Percentiles rank a stretch among this genome's conserved stretches.
These are phyloP conservation scores for Vaccinium corymbosum DNA, from an alignment of 148 eudicot genomes.

Conservation along the genomic window DNA sequence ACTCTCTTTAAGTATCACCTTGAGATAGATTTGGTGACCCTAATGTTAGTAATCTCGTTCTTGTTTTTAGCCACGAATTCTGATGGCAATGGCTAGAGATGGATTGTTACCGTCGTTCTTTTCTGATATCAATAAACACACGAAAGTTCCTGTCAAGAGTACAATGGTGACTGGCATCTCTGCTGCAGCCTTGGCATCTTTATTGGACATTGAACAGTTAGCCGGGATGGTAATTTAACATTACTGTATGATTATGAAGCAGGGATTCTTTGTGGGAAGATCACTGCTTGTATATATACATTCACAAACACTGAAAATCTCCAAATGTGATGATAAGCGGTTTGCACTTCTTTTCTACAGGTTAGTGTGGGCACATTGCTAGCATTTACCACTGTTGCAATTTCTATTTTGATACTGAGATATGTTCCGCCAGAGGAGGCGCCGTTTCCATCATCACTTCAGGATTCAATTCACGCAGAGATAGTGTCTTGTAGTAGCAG, in stretches of 20 bases:
- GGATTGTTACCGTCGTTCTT: slow-evolving; percentile 89
- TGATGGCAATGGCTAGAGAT: slow-evolving; percentile 98
- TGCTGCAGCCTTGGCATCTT: slow-evolving; percentile 69
- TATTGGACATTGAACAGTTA: slow-evolving; percentile 87
- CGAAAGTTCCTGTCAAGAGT: slow-evolving; percentile 92
- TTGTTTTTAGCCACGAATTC: slow-evolving; percentile 71
- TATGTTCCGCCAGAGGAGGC: slow-evolving; percentile 52
- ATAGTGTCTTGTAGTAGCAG: slow-evolving; percentile 24
- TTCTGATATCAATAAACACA: slow-evolving; percentile 64
- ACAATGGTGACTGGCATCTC: slow-evolving; percentile 67
- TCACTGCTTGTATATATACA: not conserved
- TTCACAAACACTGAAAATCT: no score
- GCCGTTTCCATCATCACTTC: slow-evolving; percentile 40
- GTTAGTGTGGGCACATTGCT: slow-evolving; percentile 70
- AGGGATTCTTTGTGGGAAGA: not conserved
- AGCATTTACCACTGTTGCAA: slow-evolving; percentile 57
- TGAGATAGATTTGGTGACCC: not conserved
- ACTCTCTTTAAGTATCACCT: not conserved
- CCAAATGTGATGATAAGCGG: not conserved
- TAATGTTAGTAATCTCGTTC: not conserved
- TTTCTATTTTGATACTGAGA: slow-evolving; percentile 49
- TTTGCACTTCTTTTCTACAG: slow-evolving; percentile 29
- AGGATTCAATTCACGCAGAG: slow-evolving; percentile 33
- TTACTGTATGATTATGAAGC: not conserved
- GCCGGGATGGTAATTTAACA: slow-evolving; percentile 79